Base-by-base conservation (phyloP, 441 rosid genomes). In the Theobroma grandiflorum region DNA sequence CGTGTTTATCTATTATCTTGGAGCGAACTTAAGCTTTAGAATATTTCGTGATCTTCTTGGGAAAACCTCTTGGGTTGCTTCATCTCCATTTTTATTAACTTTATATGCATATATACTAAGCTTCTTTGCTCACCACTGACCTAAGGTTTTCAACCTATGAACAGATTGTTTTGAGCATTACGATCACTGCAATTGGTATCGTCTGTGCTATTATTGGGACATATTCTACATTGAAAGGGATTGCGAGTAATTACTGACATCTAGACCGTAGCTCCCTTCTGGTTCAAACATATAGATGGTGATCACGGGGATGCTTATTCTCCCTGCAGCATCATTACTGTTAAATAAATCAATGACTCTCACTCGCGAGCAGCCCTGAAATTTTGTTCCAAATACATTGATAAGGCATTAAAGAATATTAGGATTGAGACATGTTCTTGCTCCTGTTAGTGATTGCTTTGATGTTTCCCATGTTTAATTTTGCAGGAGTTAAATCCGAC, bases 121-220 rank as follows among this genome's bases (percentile, higher is more conserved):
- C 45, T 52, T 52, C 52, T 50, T 52, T 8, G 33, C 47, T 9
- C 18, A 62, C 38, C 8, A 31, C 22, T 47, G 52, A 64, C 6
- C 12, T 8, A 37, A 65, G 16, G 31, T 37, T 70, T 76, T 67
- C 53, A 2, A 14, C 43, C 0, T 8, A 31, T 79, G 18, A 78
- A 55, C 93, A 96, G 99, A 80, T 92, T 76, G 81, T 86, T 68
- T 45, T 89, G 81, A 88, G 97, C 70, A 49, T 77, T 8, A 71
- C 77, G 37, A 76, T 88, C 10, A 85, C 77, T 76, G 87, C 73
- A 35, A 47, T 85, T 53, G 99, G 98, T 52, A 22, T 88, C 49
- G 38, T 86, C 12, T 82, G 91, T 83, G 95, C 93, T 4, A 73
- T 78, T 26, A 45, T 90, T 47, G 99, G 98, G 78, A 86, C 97